Evolutionary conservation across 495 filamentous ascomycete species (phyloP).

Genomic region (Penicillium malachiteum): DNA sequence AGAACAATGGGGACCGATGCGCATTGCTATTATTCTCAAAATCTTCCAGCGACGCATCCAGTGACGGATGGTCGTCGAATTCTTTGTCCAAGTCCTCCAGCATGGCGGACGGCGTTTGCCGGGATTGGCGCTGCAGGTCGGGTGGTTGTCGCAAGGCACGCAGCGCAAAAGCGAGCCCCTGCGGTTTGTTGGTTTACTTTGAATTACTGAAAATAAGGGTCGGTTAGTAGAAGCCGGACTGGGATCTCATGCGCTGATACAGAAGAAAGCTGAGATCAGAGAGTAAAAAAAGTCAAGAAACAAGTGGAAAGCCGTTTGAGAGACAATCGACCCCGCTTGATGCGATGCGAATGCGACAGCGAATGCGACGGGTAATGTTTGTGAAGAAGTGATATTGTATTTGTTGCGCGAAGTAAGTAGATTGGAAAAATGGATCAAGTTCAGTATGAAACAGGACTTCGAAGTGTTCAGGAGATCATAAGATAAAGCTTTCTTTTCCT

Average conservation of each 20-base stretch:
- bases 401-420: constrained; percentile 2
- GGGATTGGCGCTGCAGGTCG: constrained; percentile 22
- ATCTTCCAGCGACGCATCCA: constrained; percentile 74
- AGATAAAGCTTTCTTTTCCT: neutral
- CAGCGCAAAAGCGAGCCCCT: constrained; percentile 17
- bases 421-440: neutral
- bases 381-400: neutral
- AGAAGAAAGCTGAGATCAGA: constrained; percentile 1
- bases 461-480: neutral
- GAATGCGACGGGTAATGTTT: constrained; percentile 8
- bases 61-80: constrained; percentile 66
- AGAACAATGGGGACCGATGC: constrained; percentile 53
- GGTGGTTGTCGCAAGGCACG: constrained; percentile 18
- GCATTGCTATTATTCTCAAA: constrained; percentile 61
- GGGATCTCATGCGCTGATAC: constrained; percentile 16
- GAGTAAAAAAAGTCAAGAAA: constrained; percentile 1
- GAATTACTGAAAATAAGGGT: constrained; percentile 1
- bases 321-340: constrained; percentile 21
- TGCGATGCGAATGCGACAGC: constrained; percentile 28
- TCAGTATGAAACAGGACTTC: constrained; percentile 3
- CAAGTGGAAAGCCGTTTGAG: constrained; percentile 2
- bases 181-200: constrained; percentile 7
- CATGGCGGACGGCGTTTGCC: constrained; percentile 45
- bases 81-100: constrained; percentile 49
- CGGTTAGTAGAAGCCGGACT: constrained; percentile 22